A percentile compares a stretch with the other conserved stretches of the same genome.
Evolutionary conservation across 2,329 filamentous ascomycete genomes (phyloP).

Genomic region (Ophiostoma sp.): DNA sequence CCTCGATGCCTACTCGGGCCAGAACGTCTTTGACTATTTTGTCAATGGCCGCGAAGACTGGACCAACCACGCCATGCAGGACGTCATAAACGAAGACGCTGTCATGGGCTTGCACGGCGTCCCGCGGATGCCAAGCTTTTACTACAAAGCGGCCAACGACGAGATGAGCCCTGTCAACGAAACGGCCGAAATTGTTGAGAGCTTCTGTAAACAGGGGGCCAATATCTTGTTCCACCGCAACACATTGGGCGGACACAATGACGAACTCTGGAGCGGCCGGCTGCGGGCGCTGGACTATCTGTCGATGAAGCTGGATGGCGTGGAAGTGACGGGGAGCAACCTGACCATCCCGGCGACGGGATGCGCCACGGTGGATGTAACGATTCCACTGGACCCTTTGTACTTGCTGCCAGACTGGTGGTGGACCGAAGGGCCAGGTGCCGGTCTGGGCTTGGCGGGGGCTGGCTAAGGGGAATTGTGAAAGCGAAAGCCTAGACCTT

Average conservation of each 20-base stretch:
- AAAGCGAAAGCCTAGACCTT: no score
- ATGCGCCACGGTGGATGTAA: slow-evolving; percentile 3
- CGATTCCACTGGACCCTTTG: slow-evolving; percentile 20
- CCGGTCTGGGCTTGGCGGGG: neutral
- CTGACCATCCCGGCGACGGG: slow-evolving; percentile 15
- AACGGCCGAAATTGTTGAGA: slow-evolving; percentile 36
- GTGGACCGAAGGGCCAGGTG: slow-evolving; percentile 23
- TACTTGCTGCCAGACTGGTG: slow-evolving; percentile 24
- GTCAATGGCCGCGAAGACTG: slow-evolving; percentile 34
- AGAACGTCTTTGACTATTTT: slow-evolving; percentile 45
- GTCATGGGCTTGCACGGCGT: slow-evolving; percentile 40
- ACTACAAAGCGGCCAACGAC: slow-evolving; percentile 42
- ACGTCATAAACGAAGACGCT: slow-evolving; percentile 36
- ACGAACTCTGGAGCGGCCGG: slow-evolving; percentile 19
- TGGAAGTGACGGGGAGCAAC: neutral
- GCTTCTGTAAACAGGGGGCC: slow-evolving; percentile 44
- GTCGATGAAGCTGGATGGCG: slow-evolving; percentile 7
- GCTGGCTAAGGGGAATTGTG: neutral
- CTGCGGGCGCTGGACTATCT: slow-evolving; percentile 18
- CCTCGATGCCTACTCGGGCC: slow-evolving; percentile 34
- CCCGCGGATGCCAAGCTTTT: slow-evolving; percentile 47
- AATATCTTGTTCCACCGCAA: slow-evolving; percentile 36
- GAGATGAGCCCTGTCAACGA: slow-evolving; percentile 21
- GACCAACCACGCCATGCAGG: slow-evolving; percentile 30
- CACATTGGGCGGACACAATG: slow-evolving; percentile 21